These are phyloP conservation scores for Phytophthora sp. DNA, from an alignment of 352 stramenopile genomes.

Conservation along the genomic window DNA sequence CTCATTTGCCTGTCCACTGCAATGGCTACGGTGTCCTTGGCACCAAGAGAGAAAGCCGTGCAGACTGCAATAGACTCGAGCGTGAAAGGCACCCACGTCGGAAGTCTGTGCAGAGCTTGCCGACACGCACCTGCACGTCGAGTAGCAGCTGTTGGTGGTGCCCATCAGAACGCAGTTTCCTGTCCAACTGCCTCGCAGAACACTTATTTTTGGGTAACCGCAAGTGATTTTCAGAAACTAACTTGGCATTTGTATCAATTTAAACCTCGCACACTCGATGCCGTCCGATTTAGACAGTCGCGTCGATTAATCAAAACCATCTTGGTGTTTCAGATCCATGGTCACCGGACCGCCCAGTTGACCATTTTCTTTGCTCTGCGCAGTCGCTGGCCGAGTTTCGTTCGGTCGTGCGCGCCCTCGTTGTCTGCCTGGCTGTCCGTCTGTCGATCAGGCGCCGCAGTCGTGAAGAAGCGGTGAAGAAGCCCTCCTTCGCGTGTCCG, in stretches of 20 bases:
- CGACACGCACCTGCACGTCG: too few relatives aligned
- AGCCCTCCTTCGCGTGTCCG: conserved; percentile 25
- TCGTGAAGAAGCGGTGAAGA: conserved; percentile 32
- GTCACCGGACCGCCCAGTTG: conserved; percentile 7
- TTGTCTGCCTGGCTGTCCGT: conserved; percentile 11
- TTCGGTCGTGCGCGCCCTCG: conserved; percentile 11
- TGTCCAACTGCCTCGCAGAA: conserved; percentile 1
- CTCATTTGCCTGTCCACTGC: too few relatives aligned
- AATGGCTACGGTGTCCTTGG: too few relatives aligned
- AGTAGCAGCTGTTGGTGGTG: too few relatives aligned
- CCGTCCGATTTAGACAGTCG: conserved; percentile 13
- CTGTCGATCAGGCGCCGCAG: conserved; percentile 26
- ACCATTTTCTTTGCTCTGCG: conserved; percentile 10
- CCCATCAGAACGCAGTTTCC: not conserved
- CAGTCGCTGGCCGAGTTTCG: conserved; percentile 10
- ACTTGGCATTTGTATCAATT: not conserved
- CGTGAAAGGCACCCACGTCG: too few relatives aligned
- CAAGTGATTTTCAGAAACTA: not conserved
- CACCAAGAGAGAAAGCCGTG: too few relatives aligned
- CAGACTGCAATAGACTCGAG: too few relatives aligned
- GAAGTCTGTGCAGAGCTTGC: too few relatives aligned
- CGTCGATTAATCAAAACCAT: conserved; percentile 9
- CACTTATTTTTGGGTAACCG: conserved; percentile 11
- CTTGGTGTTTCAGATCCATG: conserved; percentile 2
- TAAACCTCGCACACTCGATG: conserved; percentile 6